A percentile compares a stretch with the other conserved stretches of the same genome.
Conservation (phyloP, 345 rosid species). For the Bruguiera sexangula region DNA sequence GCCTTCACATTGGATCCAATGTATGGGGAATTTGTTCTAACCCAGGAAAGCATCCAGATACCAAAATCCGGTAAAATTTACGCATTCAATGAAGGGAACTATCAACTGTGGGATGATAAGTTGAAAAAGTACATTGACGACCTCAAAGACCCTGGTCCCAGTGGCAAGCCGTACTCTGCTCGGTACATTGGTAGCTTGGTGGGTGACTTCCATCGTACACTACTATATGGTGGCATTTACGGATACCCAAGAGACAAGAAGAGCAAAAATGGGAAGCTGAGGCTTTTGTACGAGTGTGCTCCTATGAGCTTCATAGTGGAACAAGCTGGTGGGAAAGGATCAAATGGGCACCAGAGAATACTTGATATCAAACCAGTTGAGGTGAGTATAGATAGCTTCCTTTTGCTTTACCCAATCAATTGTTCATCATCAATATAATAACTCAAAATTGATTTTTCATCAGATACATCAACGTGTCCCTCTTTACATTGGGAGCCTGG, state of each 20-base stretch:
- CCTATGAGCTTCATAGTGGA: constrained; percentile 96
- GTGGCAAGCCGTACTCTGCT: constrained; percentile 85
- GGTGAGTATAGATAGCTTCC: constrained; percentile 30
- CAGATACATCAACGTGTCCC: constrained; percentile 94
- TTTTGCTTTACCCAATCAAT: too few relatives aligned
- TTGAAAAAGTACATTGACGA: constrained; percentile 88
- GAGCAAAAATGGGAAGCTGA: constrained; percentile 92
- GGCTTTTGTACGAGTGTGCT: constrained; percentile 89
- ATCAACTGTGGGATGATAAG: constrained; percentile 86
- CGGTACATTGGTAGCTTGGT: constrained; percentile 93
- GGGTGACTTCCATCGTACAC: constrained; percentile 87
- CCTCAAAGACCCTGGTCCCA: constrained; percentile 88
- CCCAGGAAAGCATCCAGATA: constrained; percentile 77
- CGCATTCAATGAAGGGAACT: constrained; percentile 92
- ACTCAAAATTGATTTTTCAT: background rate
- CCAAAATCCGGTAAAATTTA: constrained; percentile 82
- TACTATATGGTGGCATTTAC: constrained; percentile 85
- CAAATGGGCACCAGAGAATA: constrained; percentile 77
- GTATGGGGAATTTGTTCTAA: constrained; percentile 93
- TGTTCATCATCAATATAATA: background rate
- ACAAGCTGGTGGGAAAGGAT: constrained; percentile 99
- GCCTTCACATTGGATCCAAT: constrained; percentile 85
- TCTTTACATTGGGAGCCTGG: constrained; percentile 81
- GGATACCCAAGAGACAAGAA: constrained; percentile 92
- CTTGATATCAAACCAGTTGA: constrained; percentile 78